phyloP scores from a whole-genome alignment of 2,329 filamentous ascomycete genomes.

The Blumeria hordei region DNA sequence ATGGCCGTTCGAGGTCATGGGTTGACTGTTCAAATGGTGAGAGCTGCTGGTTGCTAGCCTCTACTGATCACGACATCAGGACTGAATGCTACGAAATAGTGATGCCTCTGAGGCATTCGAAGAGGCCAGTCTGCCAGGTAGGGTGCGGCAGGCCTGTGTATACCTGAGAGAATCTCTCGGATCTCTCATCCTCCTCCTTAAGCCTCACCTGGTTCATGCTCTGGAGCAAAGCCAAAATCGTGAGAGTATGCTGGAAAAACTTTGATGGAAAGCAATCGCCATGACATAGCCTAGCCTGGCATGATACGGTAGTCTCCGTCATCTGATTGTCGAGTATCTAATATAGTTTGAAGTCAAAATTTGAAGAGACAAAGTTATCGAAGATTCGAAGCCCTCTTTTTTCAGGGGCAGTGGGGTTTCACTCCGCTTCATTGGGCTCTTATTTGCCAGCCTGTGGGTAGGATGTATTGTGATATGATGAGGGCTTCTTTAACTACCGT shows the following conservation, averaged over 20 bases:
- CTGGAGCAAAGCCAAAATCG: too few species aligned
- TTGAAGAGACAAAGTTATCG: neutral
- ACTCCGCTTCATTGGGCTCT: too few species aligned
- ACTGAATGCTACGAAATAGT: too few species aligned
- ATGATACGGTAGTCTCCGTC: neutral
- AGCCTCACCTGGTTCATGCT: neutral
- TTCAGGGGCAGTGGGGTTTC: too few species aligned
- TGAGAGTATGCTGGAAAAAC: neutral
- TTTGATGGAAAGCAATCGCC: neutral
- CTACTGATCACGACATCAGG: neutral
- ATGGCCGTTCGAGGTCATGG: neutral
- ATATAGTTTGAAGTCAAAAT: neutral
- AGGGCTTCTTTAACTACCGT: too few species aligned
- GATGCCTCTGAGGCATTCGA: too few species aligned
- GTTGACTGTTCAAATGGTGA: neutral
- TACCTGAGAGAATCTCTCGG: neutral
- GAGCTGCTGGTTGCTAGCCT: neutral
- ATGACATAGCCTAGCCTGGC: neutral
- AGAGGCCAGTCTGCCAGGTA: neutral
- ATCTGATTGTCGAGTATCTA: neutral
- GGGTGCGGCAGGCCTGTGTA: neutral
- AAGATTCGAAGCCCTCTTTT: neutral
- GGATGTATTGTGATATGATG: too few species aligned
- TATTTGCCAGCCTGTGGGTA: too few species aligned
- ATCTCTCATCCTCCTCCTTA: neutral